phyloP scores from a whole-genome alignment of 1,139 yeast genomes.

The Sugiyamaella japonica region DNA sequence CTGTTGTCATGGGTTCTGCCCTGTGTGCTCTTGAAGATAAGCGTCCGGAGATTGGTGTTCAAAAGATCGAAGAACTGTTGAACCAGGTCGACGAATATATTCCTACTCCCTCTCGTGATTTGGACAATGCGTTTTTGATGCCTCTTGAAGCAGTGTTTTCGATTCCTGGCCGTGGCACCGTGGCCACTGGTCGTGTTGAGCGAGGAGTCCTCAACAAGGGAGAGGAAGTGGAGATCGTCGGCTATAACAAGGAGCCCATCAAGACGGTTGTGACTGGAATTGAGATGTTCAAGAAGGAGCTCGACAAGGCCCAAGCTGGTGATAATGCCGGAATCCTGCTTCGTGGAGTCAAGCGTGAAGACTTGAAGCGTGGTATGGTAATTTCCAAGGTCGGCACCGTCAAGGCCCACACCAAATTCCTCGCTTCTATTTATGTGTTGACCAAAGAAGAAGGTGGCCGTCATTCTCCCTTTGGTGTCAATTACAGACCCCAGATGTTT shows the following conservation, averaged over 20 bases:
- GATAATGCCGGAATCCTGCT: conserved; percentile 97
- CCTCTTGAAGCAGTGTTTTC: conserved; percentile 98
- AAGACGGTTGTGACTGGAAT: conserved; percentile 97
- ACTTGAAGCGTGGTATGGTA: conserved; percentile 96
- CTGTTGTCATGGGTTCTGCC: conserved; percentile 99
- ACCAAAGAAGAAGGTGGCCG: conserved; percentile 99
- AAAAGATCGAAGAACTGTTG: conserved; percentile 79
- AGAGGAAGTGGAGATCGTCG: conserved; percentile 97
- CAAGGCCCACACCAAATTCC: conserved; percentile 89
- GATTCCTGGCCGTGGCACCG: conserved; percentile 99
- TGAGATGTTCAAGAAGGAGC: conserved; percentile 98
- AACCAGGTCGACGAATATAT: conserved; percentile 92
- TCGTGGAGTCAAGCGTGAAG: conserved; percentile 99
- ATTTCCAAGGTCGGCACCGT: conserved; percentile 90
- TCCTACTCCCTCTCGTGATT: conserved; percentile 95
- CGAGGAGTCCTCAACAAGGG: conserved; percentile 97
- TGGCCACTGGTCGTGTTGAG: conserved; percentile 98
- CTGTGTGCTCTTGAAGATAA: conserved; percentile 89
- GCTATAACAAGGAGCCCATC: conserved; percentile 80
- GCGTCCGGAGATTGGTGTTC: conserved; percentile 88
- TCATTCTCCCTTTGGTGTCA: conserved; percentile 94
- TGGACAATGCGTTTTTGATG: conserved; percentile 94
- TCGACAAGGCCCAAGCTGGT: conserved; percentile 97
- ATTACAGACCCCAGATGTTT: conserved; percentile 98
- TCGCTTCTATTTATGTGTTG: conserved; percentile 89